Evolutionary conservation across 192 early-diverging fungal species (phyloP), one percentile per base, ranked within the genome.

Genomic region (Linnemannia hyalina): DNA sequence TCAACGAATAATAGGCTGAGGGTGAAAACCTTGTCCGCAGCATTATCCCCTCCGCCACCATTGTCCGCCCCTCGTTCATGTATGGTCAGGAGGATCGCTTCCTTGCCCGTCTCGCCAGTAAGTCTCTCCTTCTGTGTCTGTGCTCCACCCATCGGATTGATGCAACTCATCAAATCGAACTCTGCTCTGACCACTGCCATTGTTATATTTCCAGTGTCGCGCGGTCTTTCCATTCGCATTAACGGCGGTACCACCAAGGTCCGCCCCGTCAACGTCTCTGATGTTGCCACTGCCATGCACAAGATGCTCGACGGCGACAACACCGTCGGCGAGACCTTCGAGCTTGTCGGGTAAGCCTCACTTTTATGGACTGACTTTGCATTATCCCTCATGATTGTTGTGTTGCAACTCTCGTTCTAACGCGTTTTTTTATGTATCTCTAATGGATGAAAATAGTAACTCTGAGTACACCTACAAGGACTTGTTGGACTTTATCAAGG

Each of bases 21-120:
- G 97, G 97, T 77, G 98, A 99, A 89, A 90, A 94, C 77, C 95
- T 95, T 36, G 97, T 99, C 26, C 93, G 93, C 79, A 95, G 95
- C 82, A 94, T 95, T 82, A 96, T 99, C 89, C 97, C 98, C 54
- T 94, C 95, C 35, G 97, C 95, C 70, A 98, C 96, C 78, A 97
- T 99, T 89, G 95, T 99, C 60, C 97, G 98, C 73, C 95, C 97
- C 32, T 93, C 93, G 44, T 93, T 91, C 55, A 94, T 99, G 90
- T 98, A 94, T 75, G 98, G 98, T 70, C 89, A 94, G 77, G 98
- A 99, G 86, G 97, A 99, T 90, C 90, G 94, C 76, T 97, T 99
- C 91, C 94, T 96, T 89, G 97, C 97, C 90, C 92, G 95, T 88
- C 93, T 97, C 68, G 97, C 96, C 78, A 91, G 90, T 90, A 84